Evolutionary conservation across 1,284 basidiomycete species (phyloP).

Genomic region (Ustilago esculenta): DNA sequence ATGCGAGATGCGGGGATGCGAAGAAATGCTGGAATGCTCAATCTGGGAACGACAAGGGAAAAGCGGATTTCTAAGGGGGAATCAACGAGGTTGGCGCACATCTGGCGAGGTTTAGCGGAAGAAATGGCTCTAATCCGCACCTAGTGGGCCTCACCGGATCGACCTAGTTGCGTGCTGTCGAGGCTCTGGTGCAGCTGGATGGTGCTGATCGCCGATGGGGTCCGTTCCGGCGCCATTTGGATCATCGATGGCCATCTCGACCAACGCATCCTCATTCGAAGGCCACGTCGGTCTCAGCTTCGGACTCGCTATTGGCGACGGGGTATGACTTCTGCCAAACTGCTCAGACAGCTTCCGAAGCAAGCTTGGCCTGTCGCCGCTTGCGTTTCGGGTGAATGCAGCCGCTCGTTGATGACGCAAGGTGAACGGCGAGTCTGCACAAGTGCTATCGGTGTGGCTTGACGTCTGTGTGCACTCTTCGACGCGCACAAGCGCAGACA

Average conservation of each 20-base stretch:
- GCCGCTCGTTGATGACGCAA: background rate
- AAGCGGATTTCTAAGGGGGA: background rate
- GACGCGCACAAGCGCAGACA: slow-evolving; percentile 27
- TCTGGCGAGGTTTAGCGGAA: too few relatives aligned
- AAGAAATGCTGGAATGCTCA: too few relatives aligned
- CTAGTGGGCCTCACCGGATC: slow-evolving; percentile 8
- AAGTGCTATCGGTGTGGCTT: background rate
- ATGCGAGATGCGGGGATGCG: background rate
- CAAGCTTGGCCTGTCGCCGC: slow-evolving; percentile 14
- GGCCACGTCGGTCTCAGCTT: slow-evolving; percentile 11
- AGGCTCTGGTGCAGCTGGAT: background rate
- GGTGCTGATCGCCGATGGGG: too few relatives aligned
- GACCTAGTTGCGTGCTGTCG: slow-evolving; percentile 5
- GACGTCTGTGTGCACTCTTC: slow-evolving; percentile 2
- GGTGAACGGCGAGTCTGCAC: slow-evolving; percentile 9
- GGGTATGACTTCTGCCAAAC: slow-evolving; percentile 21
- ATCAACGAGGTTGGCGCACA: too few relatives aligned
- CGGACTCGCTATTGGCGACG: slow-evolving; percentile 27
- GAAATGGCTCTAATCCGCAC: too few relatives aligned
- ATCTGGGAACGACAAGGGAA: too few relatives aligned
- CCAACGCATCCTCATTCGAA: slow-evolving; percentile 6
- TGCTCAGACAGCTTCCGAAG: slow-evolving; percentile 40
- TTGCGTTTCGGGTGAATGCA: background rate
- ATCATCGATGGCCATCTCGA: slow-evolving; percentile 11
- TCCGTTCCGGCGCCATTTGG: background rate